phyloP scores from a whole-genome alignment of 2,329 filamentous ascomycete genomes.

The Neonectria sp. region DNA sequence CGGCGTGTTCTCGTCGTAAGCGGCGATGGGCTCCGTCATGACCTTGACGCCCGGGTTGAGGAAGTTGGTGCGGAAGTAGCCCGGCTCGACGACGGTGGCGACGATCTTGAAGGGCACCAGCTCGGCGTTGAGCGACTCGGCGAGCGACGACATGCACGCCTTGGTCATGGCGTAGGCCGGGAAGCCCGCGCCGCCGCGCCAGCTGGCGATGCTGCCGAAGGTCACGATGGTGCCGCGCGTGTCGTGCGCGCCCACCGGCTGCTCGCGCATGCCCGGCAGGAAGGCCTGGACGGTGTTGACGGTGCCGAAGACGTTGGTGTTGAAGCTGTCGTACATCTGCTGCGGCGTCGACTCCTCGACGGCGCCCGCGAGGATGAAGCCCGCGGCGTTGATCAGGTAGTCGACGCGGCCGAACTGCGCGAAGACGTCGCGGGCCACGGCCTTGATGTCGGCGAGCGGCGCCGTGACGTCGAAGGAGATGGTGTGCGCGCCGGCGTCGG shows the following conservation, averaged over 20 bases:
- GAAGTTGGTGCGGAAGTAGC: slow-evolving; percentile 68
- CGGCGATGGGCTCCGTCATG: slow-evolving; percentile 49
- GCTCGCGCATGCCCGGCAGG: slow-evolving; percentile 62
- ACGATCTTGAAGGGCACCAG: slow-evolving; percentile 61
- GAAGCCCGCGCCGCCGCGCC: slow-evolving; percentile 54
- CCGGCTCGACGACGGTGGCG: slow-evolving; percentile 63
- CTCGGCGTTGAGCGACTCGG: slow-evolving; percentile 61
- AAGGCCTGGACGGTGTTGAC: slow-evolving; percentile 65
- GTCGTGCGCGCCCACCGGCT: slow-evolving; percentile 45
- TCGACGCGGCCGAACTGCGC: slow-evolving; percentile 58
- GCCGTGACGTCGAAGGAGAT: slow-evolving; percentile 64
- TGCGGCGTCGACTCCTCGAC: slow-evolving; percentile 57
- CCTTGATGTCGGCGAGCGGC: slow-evolving; percentile 53
- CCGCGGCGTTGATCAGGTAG: slow-evolving; percentile 65
- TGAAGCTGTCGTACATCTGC: slow-evolving; percentile 58
- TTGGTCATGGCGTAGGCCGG: slow-evolving; percentile 63
- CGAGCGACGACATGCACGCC: slow-evolving; percentile 60
- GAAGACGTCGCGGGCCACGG: slow-evolving; percentile 52
- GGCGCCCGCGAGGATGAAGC: slow-evolving; percentile 60
- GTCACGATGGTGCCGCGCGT: slow-evolving; percentile 55
- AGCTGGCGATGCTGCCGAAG: slow-evolving; percentile 64
- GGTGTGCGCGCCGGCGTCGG: slow-evolving; percentile 58
- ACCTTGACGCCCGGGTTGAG: slow-evolving; percentile 55
- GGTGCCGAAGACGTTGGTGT: slow-evolving; percentile 69
- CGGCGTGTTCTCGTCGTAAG: slow-evolving; percentile 50